These are phyloP conservation scores for Elaeis guineensis DNA, from an alignment of 176 grass and related monocot genomes.

Conservation along the genomic window DNA sequence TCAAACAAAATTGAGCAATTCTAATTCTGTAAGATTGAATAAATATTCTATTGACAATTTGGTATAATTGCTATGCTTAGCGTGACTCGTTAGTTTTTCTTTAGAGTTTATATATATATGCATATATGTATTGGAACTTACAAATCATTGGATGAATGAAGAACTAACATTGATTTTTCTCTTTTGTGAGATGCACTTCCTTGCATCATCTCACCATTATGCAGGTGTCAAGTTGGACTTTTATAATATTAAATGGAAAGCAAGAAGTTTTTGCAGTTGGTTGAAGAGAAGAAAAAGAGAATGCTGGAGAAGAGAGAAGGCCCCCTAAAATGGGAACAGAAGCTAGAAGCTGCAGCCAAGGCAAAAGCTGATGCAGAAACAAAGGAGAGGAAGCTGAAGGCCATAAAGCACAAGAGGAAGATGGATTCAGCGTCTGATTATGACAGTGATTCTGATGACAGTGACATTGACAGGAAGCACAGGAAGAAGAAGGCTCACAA, in stretches of 20 bases:
- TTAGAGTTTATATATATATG: too few relatives aligned
- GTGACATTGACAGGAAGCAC: slow-evolving; percentile 35
- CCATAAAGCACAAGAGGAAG: slow-evolving; percentile 47
- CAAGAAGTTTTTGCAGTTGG: slow-evolving; percentile 84
- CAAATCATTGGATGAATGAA: background rate
- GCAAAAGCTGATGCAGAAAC: slow-evolving; percentile 65
- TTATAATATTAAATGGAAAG: slow-evolving; percentile 49
- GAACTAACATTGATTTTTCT: slow-evolving; percentile 45
- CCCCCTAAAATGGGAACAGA: slow-evolving; percentile 88
- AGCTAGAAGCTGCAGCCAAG: slow-evolving; percentile 68
- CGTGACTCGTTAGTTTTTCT: too few relatives aligned
- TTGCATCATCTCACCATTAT: slow-evolving; percentile 94
- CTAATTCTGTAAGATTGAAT: too few relatives aligned
- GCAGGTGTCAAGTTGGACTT: slow-evolving; percentile 54
- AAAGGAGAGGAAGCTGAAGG: slow-evolving; percentile 50
- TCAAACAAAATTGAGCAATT: too few relatives aligned
- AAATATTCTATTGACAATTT: too few relatives aligned
- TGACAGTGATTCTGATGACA: slow-evolving; percentile 38
- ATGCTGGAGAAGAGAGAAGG: slow-evolving; percentile 86
- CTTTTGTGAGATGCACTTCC: slow-evolving; percentile 99
- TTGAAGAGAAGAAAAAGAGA: slow-evolving; percentile 82
- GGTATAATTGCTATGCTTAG: too few relatives aligned
- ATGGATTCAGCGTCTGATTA: slow-evolving; percentile 40
- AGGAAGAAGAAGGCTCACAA: slow-evolving; percentile 63
- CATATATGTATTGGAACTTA: too few relatives aligned